These are phyloP conservation scores for Penicillium crystallinum DNA, from an alignment of 495 filamentous ascomycete species.

Conservation along the genomic window DNA sequence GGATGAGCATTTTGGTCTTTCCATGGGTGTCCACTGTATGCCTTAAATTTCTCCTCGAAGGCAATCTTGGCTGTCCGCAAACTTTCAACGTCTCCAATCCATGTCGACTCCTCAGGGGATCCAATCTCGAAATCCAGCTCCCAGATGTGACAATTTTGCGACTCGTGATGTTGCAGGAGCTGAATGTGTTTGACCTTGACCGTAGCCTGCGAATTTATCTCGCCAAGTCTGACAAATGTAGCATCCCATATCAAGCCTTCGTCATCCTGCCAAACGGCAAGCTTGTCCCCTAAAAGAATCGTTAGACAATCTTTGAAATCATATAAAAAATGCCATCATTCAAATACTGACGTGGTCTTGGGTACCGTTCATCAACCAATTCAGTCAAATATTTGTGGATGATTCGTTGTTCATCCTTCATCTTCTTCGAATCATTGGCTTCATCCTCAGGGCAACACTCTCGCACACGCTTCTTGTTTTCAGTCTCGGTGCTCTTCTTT, in stretches of 20 bases:
- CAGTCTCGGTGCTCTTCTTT: not conserved
- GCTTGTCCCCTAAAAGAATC: not conserved
- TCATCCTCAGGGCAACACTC: not conserved
- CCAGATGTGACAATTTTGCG: not conserved
- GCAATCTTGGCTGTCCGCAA: not conserved
- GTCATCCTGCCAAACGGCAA: constrained; percentile 6
- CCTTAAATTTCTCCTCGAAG: constrained; percentile 7
- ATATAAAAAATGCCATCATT: not conserved
- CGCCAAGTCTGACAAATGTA: not conserved
- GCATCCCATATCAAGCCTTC: constrained; percentile 7
- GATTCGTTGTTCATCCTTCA: not conserved
- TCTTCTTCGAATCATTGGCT: not conserved
- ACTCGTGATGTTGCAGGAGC: not conserved
- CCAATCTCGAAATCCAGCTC: not conserved
- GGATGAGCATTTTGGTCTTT: not conserved
- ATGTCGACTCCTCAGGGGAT: not conserved
- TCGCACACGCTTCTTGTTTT: constrained; percentile 3
- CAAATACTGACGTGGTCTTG: not conserved
- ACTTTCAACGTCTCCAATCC: not conserved
- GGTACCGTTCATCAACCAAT: constrained; percentile 1
- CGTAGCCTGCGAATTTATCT: not conserved
- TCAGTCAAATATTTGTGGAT: not conserved
- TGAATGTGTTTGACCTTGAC: constrained; percentile 1
- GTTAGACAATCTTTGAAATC: not conserved
- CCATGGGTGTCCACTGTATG: constrained; percentile 4